Conservation (phyloP, 1,284 basidiomycete genomes). For the Naganishia cerealis region DNA sequence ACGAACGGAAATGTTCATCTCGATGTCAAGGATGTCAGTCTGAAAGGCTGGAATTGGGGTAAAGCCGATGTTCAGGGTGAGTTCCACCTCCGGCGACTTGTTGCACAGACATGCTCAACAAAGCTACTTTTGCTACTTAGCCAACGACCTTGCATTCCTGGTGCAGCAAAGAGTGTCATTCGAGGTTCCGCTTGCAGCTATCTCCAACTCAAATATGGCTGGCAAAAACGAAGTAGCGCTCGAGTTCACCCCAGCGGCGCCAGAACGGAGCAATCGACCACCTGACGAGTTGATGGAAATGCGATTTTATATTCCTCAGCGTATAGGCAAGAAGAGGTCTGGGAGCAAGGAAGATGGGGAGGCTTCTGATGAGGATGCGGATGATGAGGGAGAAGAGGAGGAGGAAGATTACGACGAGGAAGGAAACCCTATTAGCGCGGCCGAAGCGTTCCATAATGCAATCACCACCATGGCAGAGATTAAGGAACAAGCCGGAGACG, state of each 20-base stretch:
- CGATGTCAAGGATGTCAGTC: conserved; percentile 80
- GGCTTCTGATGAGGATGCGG: conserved; percentile 60
- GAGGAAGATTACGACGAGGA: conserved; percentile 56
- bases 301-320: conserved; percentile 90
- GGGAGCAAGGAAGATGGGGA: conserved; percentile 69
- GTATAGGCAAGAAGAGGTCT: conserved; percentile 57
- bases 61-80: conserved; percentile 86
- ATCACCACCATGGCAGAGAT: conserved; percentile 97
- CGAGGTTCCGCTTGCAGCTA: conserved; percentile 80
- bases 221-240: conserved; percentile 95
- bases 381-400: conserved; percentile 43
- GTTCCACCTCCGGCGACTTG: background rate
- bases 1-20: conserved; percentile 70
- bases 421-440: conserved; percentile 69
- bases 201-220: conserved; percentile 97
- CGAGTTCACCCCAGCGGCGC: conserved; percentile 66
- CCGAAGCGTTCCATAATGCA: conserved; percentile 92
- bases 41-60: conserved; percentile 99
- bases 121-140: conserved; percentile 55
- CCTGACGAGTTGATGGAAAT: conserved; percentile 93
- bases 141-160: conserved; percentile 83
- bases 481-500: conserved; percentile 85
- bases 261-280: conserved; percentile 56
- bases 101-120: background rate
- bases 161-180: conserved; percentile 89